Conservation (phyloP, 2,329 filamentous ascomycete genomes). For the Hymenoscyphus repandus region DNA sequence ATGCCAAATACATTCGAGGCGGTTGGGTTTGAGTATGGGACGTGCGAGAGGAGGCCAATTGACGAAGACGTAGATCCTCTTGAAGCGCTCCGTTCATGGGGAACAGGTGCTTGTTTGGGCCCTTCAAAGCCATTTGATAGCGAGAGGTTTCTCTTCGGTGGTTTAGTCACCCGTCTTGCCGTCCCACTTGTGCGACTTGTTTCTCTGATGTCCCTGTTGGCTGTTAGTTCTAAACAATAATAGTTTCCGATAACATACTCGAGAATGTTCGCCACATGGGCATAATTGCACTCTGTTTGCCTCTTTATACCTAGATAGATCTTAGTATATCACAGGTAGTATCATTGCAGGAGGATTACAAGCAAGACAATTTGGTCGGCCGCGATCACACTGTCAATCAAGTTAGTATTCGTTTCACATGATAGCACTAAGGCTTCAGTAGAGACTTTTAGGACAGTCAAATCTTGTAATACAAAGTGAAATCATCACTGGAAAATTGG, state of each 20-base stretch:
- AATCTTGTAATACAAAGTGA: too few species aligned
- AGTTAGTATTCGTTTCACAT: not conserved
- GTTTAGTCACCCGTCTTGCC: conserved; percentile 51
- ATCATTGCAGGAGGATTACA: conserved; percentile 39
- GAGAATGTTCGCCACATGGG: conserved; percentile 69
- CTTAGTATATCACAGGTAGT: not conserved
- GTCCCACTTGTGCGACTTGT: conserved; percentile 50
- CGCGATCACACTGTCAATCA: conserved; percentile 61
- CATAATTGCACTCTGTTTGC: conserved; percentile 71
- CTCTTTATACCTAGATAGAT: conserved; percentile 61
- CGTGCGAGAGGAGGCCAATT: conserved; percentile 61
- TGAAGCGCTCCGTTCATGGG: conserved; percentile 21
- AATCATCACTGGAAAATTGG: too few species aligned
- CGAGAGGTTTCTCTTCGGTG: conserved; percentile 46
- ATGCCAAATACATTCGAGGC: conserved; percentile 78
- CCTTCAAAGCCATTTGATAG: conserved; percentile 19
- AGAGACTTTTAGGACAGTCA: not conserved
- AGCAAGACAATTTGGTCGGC: conserved; percentile 61
- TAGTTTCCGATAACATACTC: conserved; percentile 47
- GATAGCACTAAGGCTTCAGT: not conserved
- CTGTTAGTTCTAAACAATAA: not conserved
- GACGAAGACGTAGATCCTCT: conserved; percentile 34
- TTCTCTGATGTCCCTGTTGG: conserved; percentile 39
- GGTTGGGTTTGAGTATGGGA: conserved; percentile 65
- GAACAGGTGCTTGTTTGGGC: conserved; percentile 20